Evolutionary conservation across 495 filamentous ascomycete species (phyloP).

Genomic region (Apiosordaria backusii): DNA sequence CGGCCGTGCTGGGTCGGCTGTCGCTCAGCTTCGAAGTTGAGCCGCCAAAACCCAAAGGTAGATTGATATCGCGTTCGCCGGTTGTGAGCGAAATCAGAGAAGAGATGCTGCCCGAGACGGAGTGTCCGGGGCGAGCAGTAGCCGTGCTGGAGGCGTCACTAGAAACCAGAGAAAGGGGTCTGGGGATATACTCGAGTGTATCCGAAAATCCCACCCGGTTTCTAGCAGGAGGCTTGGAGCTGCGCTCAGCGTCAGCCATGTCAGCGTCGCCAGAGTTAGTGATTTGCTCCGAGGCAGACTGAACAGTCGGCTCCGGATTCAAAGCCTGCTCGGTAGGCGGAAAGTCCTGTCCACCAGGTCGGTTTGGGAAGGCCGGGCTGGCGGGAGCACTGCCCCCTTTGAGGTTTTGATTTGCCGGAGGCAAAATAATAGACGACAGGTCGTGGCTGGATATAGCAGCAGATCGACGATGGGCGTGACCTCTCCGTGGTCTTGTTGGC

Average conservation of each 20-base stretch:
- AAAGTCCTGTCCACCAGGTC: conserved; percentile 36
- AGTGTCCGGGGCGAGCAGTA: conserved; percentile 59
- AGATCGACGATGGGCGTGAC: conserved; percentile 84
- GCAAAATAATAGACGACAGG: conserved; percentile 63
- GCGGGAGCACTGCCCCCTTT: conserved; percentile 63
- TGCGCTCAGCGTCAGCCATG: conserved; percentile 26
- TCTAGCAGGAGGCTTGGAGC: conserved; percentile 40
- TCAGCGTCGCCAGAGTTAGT: background rate
- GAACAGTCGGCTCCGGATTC: conserved; percentile 1
- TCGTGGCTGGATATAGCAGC: conserved; percentile 83
- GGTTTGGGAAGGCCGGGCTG: conserved; percentile 56
- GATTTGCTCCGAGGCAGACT: conserved; percentile 5
- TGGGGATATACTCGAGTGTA: conserved; percentile 63
- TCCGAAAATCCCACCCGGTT: conserved; percentile 58
- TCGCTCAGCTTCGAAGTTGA: conserved; percentile 30
- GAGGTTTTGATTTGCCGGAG: conserved; percentile 48
- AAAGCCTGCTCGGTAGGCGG: conserved; percentile 24
- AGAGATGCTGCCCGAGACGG: conserved; percentile 60
- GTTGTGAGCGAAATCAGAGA: conserved; percentile 54
- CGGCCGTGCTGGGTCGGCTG: conserved; percentile 51
- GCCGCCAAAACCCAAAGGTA: conserved; percentile 25
- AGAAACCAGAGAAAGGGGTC: conserved; percentile 69
- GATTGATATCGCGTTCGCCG: conserved; percentile 37
- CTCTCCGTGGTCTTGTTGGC: conserved; percentile 54
- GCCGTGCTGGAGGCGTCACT: conserved; percentile 68